phyloP scores from a whole-genome alignment of 2,329 filamentous ascomycete species.

The Ophioceras dolichostomum region DNA sequence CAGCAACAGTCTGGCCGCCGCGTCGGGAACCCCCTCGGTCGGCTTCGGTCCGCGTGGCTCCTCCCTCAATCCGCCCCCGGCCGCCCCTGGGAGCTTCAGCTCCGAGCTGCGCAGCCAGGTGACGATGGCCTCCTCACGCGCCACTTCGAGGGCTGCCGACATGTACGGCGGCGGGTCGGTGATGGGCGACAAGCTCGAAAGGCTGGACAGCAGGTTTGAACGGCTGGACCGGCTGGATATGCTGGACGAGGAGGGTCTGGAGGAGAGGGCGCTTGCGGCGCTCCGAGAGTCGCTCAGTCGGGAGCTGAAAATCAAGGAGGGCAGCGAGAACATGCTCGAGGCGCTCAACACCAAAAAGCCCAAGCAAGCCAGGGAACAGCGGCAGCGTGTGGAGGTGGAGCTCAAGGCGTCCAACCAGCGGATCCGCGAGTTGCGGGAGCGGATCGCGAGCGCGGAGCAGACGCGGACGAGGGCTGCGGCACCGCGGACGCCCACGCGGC shows the following conservation, averaged over 20 bases:
- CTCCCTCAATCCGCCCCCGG: constrained; percentile 56
- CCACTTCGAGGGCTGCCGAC: constrained; percentile 41
- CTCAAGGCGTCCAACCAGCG: constrained; percentile 74
- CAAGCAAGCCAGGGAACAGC: constrained; percentile 85
- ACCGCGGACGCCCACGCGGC: constrained; percentile 40
- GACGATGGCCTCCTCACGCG: constrained; percentile 51
- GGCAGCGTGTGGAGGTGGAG: constrained; percentile 71
- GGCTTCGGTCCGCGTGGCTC: constrained; percentile 55
- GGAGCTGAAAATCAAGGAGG: constrained; percentile 95
- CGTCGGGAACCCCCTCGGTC: constrained; percentile 40
- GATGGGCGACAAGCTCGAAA: too few species aligned
- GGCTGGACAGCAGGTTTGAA: constrained; percentile 45
- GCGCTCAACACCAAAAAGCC: constrained; percentile 88
- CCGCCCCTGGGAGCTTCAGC: constrained; percentile 73
- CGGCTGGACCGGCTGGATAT: constrained; percentile 37
- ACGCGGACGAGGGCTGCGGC: constrained; percentile 31
- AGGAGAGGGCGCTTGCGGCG: constrained; percentile 61
- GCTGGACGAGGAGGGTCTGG: constrained; percentile 47
- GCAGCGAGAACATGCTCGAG: constrained; percentile 95
- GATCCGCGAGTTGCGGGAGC: constrained; percentile 48
- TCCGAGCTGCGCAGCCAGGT: constrained; percentile 69
- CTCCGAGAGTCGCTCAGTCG: constrained; percentile 82
- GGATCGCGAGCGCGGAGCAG: constrained; percentile 47
- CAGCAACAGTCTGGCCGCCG: constrained; percentile 34
- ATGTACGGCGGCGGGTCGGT: constrained; percentile 22